A percentile compares a stretch with the other conserved stretches of the same genome.
These are phyloP conservation scores for Zygosaccharomyces bailii DNA, from an alignment of 805 yeast species.

Conservation along the genomic window DNA sequence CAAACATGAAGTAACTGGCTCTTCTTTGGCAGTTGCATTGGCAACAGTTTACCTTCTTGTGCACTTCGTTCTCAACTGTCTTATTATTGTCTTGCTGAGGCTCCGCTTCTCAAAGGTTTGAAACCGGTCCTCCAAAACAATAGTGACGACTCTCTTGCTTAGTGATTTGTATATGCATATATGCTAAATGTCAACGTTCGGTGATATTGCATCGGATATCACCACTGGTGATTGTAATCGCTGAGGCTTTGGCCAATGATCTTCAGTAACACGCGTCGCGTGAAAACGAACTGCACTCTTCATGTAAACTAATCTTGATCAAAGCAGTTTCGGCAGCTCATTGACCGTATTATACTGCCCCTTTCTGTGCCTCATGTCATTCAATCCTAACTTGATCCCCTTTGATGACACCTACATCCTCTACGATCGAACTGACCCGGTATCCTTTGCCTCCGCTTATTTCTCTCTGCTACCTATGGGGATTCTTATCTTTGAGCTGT, in stretches of 20 bases:
- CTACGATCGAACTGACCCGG: constrained; percentile 61
- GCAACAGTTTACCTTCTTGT: neutral
- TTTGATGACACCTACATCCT: constrained; percentile 85
- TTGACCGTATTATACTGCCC: neutral
- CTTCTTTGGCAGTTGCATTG: too few species aligned
- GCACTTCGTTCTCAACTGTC: neutral
- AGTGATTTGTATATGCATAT: too few species aligned
- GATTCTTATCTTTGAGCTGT: constrained; percentile 69
- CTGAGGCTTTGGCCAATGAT: neutral
- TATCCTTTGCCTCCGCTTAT: constrained; percentile 63
- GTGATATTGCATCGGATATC: neutral
- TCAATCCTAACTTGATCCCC: constrained; percentile 42
- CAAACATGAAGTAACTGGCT: too few species aligned
- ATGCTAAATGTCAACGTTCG: neutral
- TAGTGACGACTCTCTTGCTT: neutral
- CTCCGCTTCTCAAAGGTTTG: neutral
- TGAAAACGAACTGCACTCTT: neutral
- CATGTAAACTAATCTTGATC: neutral
- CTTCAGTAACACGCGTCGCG: neutral
- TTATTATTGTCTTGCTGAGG: neutral
- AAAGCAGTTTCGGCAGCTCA: neutral
- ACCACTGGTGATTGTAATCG: too few species aligned
- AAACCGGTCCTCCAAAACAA: neutral
- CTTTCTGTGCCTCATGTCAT: constrained; percentile 6
- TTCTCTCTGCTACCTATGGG: constrained; percentile 79